Base-by-base conservation (phyloP, 495 filamentous ascomycete species). In the Penicillium desertorum region DNA sequence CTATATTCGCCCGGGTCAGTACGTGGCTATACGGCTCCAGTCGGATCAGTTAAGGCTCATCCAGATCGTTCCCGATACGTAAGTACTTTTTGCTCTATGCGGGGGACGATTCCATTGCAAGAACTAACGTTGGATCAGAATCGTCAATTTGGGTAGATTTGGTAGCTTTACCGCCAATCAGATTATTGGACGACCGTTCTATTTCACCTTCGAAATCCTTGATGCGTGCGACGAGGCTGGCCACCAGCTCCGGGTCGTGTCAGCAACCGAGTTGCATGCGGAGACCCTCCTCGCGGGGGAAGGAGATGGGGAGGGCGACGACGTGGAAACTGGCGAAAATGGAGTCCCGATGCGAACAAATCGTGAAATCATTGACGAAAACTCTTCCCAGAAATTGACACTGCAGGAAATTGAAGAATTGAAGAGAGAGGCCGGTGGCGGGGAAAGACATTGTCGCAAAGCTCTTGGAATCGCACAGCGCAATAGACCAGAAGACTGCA, bases 381-480 rank as follows among this genome's bases (percentile, higher is more conserved):
- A 83, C 1, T 85, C 86, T 32, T 85, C 89, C 17, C 94, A 98
- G 70, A 87, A 83, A 19, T 76, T 98, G 56, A 90, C 89, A 0
- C 79, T 87, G 70, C 82, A 86, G 41, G 91, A 98, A 74, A 98
- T 98, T 56, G 94, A 98, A 68, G 86, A 86, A 67, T 73, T 98
- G 59, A 98, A 98, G 74, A 84, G 82, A 56, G 82, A 89, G 41
- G 87, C 85, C 2, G 84, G 81, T 34, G 86, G 86, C 90, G 0
- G 94, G 94, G 9, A 89, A 88, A 70, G 91, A 96, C 43, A 80
- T 98, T 37, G 90, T 98, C 51, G 86, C 87, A 36, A 94, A 90
- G 69, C 80, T 98, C 3, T 73, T 98, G 66, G 79, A 88, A 19
- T 91, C 89, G 14, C 94, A 98, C 72, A 82, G 85, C 4, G 89